A percentile compares a stretch with the other conserved stretches of the same genome.
Evolutionary conservation across 352 stramenopile genomes (phyloP).

Genomic region (Thraustochytrium striatum): DNA sequence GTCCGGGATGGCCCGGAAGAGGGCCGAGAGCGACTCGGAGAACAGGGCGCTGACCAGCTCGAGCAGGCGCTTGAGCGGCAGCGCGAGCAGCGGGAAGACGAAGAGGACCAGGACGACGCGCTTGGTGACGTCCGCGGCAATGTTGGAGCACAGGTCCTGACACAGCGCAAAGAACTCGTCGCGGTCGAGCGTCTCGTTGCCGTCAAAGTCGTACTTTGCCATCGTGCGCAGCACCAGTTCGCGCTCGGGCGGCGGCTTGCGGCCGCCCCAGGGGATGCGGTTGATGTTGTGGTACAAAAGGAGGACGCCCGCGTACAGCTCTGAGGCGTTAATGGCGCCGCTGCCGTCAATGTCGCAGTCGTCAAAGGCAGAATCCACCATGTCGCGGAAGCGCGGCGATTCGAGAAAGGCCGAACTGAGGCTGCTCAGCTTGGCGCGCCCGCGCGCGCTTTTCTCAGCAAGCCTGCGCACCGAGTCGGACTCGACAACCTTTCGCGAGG

Average conservation of each 20-base stretch:
- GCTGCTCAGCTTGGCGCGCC: background rate
- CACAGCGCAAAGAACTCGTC: conserved; percentile 39
- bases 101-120: conserved; percentile 23
- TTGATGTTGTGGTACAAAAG: conserved; percentile 45
- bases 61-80: background rate
- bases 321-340: conserved; percentile 3
- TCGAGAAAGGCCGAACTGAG: background rate
- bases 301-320: conserved; percentile 40
- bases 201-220: conserved; percentile 43
- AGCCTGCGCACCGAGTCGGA: too few relatives aligned
- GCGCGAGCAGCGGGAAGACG: conserved; percentile 27
- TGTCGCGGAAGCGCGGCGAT: background rate
- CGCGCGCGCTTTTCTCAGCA: too few relatives aligned
- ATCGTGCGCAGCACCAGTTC: conserved; percentile 1
- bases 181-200: background rate
- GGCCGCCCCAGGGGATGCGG: conserved; percentile 37
- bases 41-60: background rate
- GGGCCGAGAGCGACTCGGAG: background rate
- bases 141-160: conserved; percentile 33
- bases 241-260: conserved; percentile 24
- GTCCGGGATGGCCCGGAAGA: conserved; percentile 5
- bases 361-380: conserved; percentile 43
- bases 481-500: too few relatives aligned
- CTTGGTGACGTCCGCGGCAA: conserved; percentile 29
- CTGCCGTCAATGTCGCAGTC: conserved; percentile 44